These are phyloP conservation scores for Heteromeles arbutifolia DNA, from an alignment of 306 rosid species.

Conservation along the genomic window DNA sequence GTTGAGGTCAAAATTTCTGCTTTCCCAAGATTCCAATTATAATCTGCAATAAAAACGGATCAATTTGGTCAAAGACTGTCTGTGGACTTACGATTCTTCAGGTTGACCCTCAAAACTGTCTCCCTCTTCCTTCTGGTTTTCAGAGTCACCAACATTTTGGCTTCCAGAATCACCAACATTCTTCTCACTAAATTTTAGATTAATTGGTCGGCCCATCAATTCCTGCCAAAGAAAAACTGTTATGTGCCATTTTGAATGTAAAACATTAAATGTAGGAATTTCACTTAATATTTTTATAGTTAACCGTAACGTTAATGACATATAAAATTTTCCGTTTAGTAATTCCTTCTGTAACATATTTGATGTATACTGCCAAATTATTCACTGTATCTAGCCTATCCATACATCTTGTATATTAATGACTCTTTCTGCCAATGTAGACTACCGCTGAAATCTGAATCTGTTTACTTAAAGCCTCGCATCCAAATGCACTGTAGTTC, in stretches of 20 bases:
- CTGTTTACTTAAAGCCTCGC: background rate
- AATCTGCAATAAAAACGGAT: slow-evolving; percentile 13
- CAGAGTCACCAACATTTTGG: slow-evolving; percentile 40
- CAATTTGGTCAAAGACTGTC: slow-evolving; percentile 16
- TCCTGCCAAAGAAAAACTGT: slow-evolving; percentile 40
- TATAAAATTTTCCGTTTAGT: background rate
- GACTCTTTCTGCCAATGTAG: background rate
- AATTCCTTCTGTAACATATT: background rate
- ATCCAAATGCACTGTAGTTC: background rate
- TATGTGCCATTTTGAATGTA: background rate
- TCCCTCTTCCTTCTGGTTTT: slow-evolving; percentile 34
- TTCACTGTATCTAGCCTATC: background rate
- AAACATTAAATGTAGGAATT: background rate
- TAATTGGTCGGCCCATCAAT: slow-evolving; percentile 72
- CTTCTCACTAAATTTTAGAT: slow-evolving; percentile 57
- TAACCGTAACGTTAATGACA: background rate
- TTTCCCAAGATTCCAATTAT: slow-evolving; percentile 14
- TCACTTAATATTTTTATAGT: background rate
- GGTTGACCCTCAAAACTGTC: slow-evolving; percentile 7
- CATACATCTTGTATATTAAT: no score
- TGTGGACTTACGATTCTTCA: slow-evolving; percentile 10
- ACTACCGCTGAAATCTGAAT: background rate
- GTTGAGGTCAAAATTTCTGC: slow-evolving; percentile 32
- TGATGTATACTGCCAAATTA: background rate
- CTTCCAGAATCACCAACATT: slow-evolving; percentile 36